Evolutionary conservation across 352 stramenopile species (phyloP).

Genomic region (Thalassiosira delicatula): DNA sequence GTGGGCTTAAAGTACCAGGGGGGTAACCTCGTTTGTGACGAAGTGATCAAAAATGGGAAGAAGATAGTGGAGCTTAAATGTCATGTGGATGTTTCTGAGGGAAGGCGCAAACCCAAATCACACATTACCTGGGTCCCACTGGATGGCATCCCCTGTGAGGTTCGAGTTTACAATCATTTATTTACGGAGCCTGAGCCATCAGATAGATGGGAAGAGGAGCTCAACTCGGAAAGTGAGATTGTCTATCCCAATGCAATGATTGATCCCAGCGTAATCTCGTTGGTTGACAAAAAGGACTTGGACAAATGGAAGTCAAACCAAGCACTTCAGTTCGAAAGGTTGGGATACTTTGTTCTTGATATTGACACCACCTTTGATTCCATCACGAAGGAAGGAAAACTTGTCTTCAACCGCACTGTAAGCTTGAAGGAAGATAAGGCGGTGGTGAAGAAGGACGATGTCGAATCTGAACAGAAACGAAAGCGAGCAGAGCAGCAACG

Average conservation of each 20-base stretch:
- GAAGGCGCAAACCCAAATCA: conserved; percentile 83
- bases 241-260: conserved; percentile 87
- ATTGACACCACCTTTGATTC: conserved; percentile 88
- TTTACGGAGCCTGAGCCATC: conserved; percentile 91
- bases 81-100: conserved; percentile 72
- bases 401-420: conserved; percentile 97
- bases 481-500: conserved; percentile 71
- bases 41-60: conserved; percentile 86
- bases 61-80: conserved; percentile 78
- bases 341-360: conserved; percentile 98
- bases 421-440: conserved; percentile 89
- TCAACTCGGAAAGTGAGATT: conserved; percentile 85
- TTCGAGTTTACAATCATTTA: conserved; percentile 96
- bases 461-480: conserved; percentile 83
- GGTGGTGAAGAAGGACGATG: conserved; percentile 81
- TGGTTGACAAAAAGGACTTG: conserved; percentile 88
- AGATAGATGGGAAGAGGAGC: conserved; percentile 87
- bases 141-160: conserved; percentile 86
- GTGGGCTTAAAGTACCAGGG: conserved; percentile 94
- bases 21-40: conserved; percentile 91
- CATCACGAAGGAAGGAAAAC: conserved; percentile 84
- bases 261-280: conserved; percentile 83
- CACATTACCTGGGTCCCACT: conserved; percentile 95
- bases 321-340: conserved; percentile 95
- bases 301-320: conserved; percentile 84